These are phyloP conservation scores for Botrytis galanthina DNA, from an alignment of 2,329 filamentous ascomycete species.

Conservation along the genomic window DNA sequence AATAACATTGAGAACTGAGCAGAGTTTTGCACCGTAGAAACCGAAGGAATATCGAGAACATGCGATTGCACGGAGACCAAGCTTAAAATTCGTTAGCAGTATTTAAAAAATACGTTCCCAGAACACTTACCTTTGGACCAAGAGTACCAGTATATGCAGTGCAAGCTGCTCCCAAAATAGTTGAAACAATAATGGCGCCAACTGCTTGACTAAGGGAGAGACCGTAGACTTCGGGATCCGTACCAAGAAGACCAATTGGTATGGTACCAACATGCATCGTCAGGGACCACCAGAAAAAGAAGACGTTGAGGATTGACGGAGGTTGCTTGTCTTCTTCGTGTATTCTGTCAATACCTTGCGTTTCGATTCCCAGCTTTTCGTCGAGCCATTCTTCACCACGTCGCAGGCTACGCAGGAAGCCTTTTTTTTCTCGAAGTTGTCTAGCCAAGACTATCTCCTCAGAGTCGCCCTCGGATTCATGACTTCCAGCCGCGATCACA, in stretches of 20 bases:
- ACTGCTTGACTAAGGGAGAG: conserved; percentile 46
- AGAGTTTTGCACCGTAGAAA: conserved; percentile 50
- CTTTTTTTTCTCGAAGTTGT: conserved; percentile 29
- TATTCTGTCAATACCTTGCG: conserved; percentile 48
- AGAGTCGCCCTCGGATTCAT: conserved; percentile 16
- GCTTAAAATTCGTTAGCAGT: conserved; percentile 24
- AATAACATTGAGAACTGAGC: conserved; percentile 47
- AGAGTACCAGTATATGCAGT: conserved; percentile 44
- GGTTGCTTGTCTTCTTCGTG: conserved; percentile 45
- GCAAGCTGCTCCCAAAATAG: conserved; percentile 43
- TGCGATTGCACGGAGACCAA: conserved; percentile 44
- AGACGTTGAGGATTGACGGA: conserved; percentile 44
- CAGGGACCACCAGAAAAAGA: conserved; percentile 46
- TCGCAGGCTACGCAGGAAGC: conserved; percentile 35
- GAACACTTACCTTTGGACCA: conserved; percentile 41
- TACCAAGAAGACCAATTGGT: conserved; percentile 46
- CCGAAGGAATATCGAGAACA: conserved; percentile 49
- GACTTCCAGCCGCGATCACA: conserved; percentile 12
- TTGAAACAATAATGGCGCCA: conserved; percentile 43
- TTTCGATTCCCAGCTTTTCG: conserved; percentile 47
- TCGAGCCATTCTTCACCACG: conserved; percentile 44
- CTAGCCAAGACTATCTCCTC: conserved; percentile 30
- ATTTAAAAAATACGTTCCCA: background rate
- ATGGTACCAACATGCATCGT: conserved; percentile 43
- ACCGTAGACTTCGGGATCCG: conserved; percentile 44